Percentiles rank a stretch among this genome's conserved stretches.
Evolutionary conservation across 2,329 filamentous ascomycete species (phyloP).

Genomic region (Fusarium pilosicola): DNA sequence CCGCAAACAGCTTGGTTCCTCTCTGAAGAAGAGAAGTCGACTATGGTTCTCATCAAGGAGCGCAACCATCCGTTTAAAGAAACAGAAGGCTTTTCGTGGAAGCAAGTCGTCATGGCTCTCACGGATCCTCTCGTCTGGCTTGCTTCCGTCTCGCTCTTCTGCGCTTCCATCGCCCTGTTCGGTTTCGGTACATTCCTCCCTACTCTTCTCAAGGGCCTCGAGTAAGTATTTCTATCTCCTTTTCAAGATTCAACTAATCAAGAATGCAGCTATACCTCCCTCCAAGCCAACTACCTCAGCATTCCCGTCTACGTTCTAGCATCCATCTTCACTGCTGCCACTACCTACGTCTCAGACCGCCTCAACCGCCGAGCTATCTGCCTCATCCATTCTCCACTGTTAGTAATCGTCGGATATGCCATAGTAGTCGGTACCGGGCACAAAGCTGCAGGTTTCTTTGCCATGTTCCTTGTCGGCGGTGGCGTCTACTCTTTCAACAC

Average conservation of each 20-base stretch:
- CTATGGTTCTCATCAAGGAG: conserved; percentile 42
- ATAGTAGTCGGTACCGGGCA: conserved; percentile 41
- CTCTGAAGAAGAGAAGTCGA: conserved; percentile 50
- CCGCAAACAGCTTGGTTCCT: conserved; percentile 58
- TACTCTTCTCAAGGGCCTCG: conserved; percentile 48
- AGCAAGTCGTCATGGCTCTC: conserved; percentile 36
- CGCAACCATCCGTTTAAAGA: not conserved
- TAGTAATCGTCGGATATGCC: conserved; percentile 46
- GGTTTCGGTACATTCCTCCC: conserved; percentile 52
- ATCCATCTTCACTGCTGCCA: conserved; percentile 28
- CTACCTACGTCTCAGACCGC: conserved; percentile 35
- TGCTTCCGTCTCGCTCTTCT: conserved; percentile 30
- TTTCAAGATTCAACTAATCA: not conserved
- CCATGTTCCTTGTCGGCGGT: conserved; percentile 39
- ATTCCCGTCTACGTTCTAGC: conserved; percentile 48
- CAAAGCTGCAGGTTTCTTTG: conserved; percentile 40
- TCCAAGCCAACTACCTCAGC: conserved; percentile 50
- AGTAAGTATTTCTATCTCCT: conserved; percentile 23
- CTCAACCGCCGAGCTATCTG: conserved; percentile 38
- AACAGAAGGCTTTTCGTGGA: conserved; percentile 36
- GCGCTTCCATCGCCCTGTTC: conserved; percentile 44
- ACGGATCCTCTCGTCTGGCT: conserved; percentile 47
- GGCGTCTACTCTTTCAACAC: conserved; percentile 29
- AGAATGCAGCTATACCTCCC: conserved; percentile 24
- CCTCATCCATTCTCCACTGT: conserved; percentile 28